Conservation (phyloP, 345 rosid genomes). For the Passiflora organensis region DNA sequence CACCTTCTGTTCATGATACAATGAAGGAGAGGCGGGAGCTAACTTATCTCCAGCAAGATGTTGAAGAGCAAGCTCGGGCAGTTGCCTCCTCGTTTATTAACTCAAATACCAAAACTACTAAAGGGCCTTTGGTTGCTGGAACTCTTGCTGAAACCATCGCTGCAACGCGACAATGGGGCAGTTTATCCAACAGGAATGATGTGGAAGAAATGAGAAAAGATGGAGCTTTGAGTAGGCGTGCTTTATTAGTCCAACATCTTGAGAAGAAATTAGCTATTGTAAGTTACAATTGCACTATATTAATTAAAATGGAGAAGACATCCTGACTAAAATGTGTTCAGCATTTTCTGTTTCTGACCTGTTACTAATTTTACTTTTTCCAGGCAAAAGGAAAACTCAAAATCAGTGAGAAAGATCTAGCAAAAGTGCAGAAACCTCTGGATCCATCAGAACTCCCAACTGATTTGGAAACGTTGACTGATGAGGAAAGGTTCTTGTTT, state of each 20-base stretch:
- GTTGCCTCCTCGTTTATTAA: conserved; percentile 31
- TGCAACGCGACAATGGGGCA: conserved; percentile 76
- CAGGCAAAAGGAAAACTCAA: conserved; percentile 68
- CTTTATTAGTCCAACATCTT: conserved; percentile 55
- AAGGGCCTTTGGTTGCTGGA: conserved; percentile 59
- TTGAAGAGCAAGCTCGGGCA: conserved; percentile 72
- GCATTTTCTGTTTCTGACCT: conserved; percentile 6
- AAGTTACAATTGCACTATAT: conserved; percentile 27
- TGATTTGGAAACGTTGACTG: conserved; percentile 72
- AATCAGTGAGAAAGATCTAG: conserved; percentile 61
- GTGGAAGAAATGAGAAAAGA: conserved; percentile 61
- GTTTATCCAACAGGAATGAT: conserved; percentile 45
- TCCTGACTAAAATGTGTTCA: not conserved
- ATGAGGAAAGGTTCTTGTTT: conserved; percentile 77
- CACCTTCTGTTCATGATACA: conserved; percentile 50
- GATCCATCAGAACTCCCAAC: conserved; percentile 73
- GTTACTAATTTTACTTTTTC: conserved; percentile 18
- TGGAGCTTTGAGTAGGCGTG: conserved; percentile 41
- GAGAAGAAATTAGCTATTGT: conserved; percentile 60
- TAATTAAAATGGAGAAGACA: not conserved
- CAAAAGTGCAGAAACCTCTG: conserved; percentile 61
- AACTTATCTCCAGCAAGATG: conserved; percentile 47
- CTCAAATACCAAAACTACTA: conserved; percentile 32
- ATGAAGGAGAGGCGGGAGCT: conserved; percentile 57
- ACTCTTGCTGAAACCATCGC: conserved; percentile 84